Base-by-base conservation (phyloP, 2,329 filamentous ascomycete genomes). In the Talaromyces albobiverticillius region DNA sequence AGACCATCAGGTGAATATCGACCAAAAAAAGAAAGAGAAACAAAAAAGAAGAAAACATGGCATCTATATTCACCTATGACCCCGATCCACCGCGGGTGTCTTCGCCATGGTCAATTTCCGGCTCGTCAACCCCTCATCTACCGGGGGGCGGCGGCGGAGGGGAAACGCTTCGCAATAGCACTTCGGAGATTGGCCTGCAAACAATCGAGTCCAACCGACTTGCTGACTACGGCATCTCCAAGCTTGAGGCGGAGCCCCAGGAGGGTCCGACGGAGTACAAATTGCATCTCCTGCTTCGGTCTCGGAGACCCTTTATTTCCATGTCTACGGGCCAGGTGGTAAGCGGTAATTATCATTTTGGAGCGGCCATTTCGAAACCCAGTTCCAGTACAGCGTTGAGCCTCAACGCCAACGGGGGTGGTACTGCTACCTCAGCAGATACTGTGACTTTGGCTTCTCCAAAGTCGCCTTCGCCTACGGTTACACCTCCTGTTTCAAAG, bases 241-340 rank as follows among this genome's bases (percentile, higher is more conserved):
- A 87, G 64, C 76, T 99, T 14, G 87, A 92, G 59, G 87, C 93
- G 11, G 94, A 99, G 70, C 93, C 93, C 5, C 92, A 97, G 67
- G 87, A 95, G 59, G 94, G 94, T 0, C 91, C 94, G 16, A 95
- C 90, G 0, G 94, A 99, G 73, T 99, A 99, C 75, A 99, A 99
- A 71, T 76, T 99, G 41, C 94, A 97, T 72, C 78, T 99, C 5
- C 80, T 97, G 6, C 76, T 96, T 49, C 85, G 91, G 32, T 86
- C 88, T 14, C 82, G 93, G 55, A 82, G 90, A 57, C 83, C 82
- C 6, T 95, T 92, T 69, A 80, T 79, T 32, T 82, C 80, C 29
- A 86, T 86, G 68, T 92, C 84, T 60, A 95, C 90, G 1, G 78
- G 78, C 10, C 72, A 72, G 36, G 70, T 79, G 52, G 72, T 80